Conservation (phyloP, 176 grass and related monocot genomes). For the Oryza officinalis region DNA sequence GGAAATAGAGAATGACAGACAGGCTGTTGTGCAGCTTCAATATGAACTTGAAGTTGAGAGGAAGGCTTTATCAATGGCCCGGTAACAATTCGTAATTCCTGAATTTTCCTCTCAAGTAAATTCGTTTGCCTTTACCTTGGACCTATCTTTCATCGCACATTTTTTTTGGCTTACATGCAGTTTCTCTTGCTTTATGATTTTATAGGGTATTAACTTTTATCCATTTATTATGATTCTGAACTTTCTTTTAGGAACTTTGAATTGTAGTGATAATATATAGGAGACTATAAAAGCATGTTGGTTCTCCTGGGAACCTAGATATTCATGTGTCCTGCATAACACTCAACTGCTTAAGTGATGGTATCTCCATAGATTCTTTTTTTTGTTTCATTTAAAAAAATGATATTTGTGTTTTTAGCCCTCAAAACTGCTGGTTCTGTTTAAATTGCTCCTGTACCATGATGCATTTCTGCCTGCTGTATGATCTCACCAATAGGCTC, state of each 20-base stretch:
- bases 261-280: neutral
- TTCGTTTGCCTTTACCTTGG: constrained; percentile 4
- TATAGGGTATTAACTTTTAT: neutral
- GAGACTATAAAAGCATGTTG: neutral
- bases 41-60: constrained; percentile 97
- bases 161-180: neutral
- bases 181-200: constrained; percentile 2
- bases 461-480: constrained; percentile 11
- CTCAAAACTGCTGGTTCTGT: neutral
- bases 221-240: constrained; percentile 5
- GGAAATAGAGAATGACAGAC: constrained; percentile 78
- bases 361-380: neutral
- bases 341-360: neutral
- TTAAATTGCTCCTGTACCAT: neutral
- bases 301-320: neutral
- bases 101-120: neutral
- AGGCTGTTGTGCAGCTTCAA: constrained; percentile 67
- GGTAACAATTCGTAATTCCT: constrained; percentile 42
- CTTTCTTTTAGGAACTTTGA: neutral
- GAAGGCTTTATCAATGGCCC: constrained; percentile 92
- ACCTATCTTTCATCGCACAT: neutral
- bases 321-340: constrained; percentile 7
- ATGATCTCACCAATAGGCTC: constrained; percentile 23
- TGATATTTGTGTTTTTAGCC: constrained; percentile 11
- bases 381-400: too few species aligned